Evolutionary conservation across 371 early-diverging fungal species (phyloP).

Genomic region (Neoconidiobolus thromboides): DNA sequence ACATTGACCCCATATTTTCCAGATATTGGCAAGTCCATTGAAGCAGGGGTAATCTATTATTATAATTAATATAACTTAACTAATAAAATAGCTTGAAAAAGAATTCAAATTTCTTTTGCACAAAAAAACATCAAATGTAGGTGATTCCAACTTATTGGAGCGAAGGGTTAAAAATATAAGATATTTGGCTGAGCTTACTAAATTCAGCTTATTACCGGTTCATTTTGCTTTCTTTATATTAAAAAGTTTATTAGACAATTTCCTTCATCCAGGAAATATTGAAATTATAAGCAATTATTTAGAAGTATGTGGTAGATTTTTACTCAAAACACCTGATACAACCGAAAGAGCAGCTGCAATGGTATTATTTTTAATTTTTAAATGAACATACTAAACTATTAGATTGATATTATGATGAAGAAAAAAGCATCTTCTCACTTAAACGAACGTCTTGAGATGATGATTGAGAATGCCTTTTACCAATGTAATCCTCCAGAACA

Average conservation of each 20-base stretch:
- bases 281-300: constrained; percentile 67
- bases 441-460: constrained; percentile 59
- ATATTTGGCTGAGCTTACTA: constrained; percentile 76
- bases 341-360: constrained; percentile 33
- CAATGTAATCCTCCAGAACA: constrained; percentile 71
- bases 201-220: constrained; percentile 67
- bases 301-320: constrained; percentile 78
- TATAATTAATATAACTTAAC: not conserved
- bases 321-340: constrained; percentile 58
- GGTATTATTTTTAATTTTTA: constrained; percentile 15
- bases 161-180: constrained; percentile 65
- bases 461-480: constrained; percentile 88
- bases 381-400: not conserved
- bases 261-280: constrained; percentile 50
- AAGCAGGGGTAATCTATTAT: constrained; percentile 24
- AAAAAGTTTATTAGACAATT: constrained; percentile 67
- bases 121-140: constrained; percentile 28
- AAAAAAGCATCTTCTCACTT: constrained; percentile 59
- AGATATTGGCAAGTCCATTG: constrained; percentile 51
- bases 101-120: constrained; percentile 50
- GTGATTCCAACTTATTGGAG: constrained; percentile 30
- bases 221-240: constrained; percentile 65
- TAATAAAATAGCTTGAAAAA: constrained; percentile 30
- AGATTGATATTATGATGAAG: constrained; percentile 69
- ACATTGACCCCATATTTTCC: constrained; percentile 68